Conservation (phyloP, 1,284 basidiomycete species). For the Cutaneotrichosporon cavernicola region DNA sequence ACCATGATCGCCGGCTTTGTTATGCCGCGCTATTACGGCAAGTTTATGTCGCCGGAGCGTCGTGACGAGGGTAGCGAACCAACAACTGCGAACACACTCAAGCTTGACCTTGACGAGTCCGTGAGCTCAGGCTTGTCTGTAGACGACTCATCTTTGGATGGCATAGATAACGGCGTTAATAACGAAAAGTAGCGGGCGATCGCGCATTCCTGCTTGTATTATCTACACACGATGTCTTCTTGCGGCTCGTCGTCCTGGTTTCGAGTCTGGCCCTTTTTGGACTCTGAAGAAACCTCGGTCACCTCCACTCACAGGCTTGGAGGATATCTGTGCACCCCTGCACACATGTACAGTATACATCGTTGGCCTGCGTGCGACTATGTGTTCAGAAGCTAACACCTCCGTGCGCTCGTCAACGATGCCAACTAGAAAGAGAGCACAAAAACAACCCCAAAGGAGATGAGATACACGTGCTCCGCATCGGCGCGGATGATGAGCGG, state of each 20-base stretch:
- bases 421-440: neutral
- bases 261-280: no score
- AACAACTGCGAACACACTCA: constrained; percentile 24
- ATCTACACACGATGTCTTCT: neutral
- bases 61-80: constrained; percentile 27
- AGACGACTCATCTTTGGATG: neutral
- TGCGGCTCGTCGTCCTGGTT: no score
- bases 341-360: no score
- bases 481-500: neutral
- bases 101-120: constrained; percentile 17
- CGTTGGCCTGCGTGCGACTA: no score
- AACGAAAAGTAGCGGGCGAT: neutral
- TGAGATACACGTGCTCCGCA: neutral
- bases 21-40: constrained; percentile 26
- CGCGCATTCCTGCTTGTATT: neutral
- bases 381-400: no score
- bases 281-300: no score
- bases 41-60: constrained; percentile 25
- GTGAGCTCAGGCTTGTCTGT: neutral
- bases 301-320: no score
- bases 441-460: neutral
- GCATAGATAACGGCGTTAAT: neutral
- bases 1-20: constrained; percentile 27
- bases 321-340: no score
- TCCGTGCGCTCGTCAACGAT: neutral